A percentile compares a stretch with the other conserved stretches of the same genome.
Evolutionary conservation across 176 grass and related monocot genomes (phyloP).

Genomic region (Miscanthus lutarioriparius): DNA sequence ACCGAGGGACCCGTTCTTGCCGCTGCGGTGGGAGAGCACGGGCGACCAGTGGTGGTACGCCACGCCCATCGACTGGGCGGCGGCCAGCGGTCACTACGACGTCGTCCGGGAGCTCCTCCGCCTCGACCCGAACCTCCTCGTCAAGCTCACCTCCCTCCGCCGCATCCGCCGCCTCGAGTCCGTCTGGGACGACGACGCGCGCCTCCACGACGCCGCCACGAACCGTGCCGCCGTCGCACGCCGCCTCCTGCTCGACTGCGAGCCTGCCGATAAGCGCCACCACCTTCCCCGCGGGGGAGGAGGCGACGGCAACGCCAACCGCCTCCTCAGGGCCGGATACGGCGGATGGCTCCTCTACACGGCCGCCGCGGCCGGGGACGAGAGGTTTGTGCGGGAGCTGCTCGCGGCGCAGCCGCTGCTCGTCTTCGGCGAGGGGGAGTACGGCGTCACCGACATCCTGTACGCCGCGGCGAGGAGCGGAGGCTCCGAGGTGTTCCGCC

Average conservation of each 20-base stretch:
- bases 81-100: constrained; percentile 85
- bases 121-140: constrained; percentile 87
- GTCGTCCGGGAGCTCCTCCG: constrained; percentile 87
- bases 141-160: constrained; percentile 90
- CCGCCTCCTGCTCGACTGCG: constrained; percentile 64
- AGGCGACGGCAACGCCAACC: background rate
- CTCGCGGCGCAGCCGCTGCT: constrained; percentile 63
- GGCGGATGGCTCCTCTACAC: constrained; percentile 94
- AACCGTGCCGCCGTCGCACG: constrained; percentile 71
- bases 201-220: constrained; percentile 47
- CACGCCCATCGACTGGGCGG: constrained; percentile 86
- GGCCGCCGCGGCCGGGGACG: constrained; percentile 68
- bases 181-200: constrained; percentile 84
- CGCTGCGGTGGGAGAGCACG: constrained; percentile 94
- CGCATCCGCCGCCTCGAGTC: constrained; percentile 88
- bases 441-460: constrained; percentile 87
- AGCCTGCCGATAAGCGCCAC: background rate
- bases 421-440: constrained; percentile 92
- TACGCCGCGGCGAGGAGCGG: constrained; percentile 79
- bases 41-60: constrained; percentile 99
- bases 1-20: constrained; percentile 32
- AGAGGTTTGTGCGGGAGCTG: constrained; percentile 60
- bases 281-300: background rate
- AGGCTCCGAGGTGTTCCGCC: constrained; percentile 56
- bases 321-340: constrained; percentile 56